These are phyloP conservation scores for Tuber indicum DNA, from an alignment of 495 filamentous ascomycete species.

Conservation along the genomic window DNA sequence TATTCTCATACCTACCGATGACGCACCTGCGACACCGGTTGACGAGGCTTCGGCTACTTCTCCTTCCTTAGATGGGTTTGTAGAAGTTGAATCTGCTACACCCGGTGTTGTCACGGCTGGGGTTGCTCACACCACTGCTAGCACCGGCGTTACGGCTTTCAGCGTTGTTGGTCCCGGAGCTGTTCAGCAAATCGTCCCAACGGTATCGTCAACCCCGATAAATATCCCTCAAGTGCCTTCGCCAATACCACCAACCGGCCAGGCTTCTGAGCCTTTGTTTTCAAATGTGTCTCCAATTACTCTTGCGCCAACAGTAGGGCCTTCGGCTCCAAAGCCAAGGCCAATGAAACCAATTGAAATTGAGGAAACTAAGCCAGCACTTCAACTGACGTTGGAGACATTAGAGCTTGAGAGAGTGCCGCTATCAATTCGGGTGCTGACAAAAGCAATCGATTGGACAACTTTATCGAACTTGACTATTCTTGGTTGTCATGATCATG, in stretches of 20 bases:
- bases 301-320: slow-evolving; percentile 6
- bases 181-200: slow-evolving; percentile 25
- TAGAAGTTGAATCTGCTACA: slow-evolving; percentile 26
- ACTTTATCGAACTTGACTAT: slow-evolving; percentile 71
- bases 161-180: slow-evolving; percentile 29
- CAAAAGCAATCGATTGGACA: slow-evolving; percentile 73
- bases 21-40: slow-evolving; percentile 24
- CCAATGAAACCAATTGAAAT: slow-evolving; percentile 16
- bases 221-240: slow-evolving; percentile 2
- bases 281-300: slow-evolving; percentile 8
- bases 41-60: background rate
- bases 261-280: slow-evolving; percentile 13
- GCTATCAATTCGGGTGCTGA: slow-evolving; percentile 61
- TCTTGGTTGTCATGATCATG: slow-evolving; percentile 69
- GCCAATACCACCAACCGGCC: background rate
- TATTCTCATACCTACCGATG: background rate
- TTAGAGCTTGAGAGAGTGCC: slow-evolving; percentile 80
- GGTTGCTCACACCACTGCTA: slow-evolving; percentile 13
- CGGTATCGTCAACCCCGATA: slow-evolving; percentile 1
- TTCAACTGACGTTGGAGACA: slow-evolving; percentile 61
- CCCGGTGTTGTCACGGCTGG: slow-evolving; percentile 19
- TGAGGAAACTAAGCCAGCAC: slow-evolving; percentile 25
- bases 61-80: slow-evolving; percentile 9
- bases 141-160: slow-evolving; percentile 9
- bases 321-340: slow-evolving; percentile 3